Conservation (phyloP, 441 rosid genomes). For the Melastoma candidum region DNA sequence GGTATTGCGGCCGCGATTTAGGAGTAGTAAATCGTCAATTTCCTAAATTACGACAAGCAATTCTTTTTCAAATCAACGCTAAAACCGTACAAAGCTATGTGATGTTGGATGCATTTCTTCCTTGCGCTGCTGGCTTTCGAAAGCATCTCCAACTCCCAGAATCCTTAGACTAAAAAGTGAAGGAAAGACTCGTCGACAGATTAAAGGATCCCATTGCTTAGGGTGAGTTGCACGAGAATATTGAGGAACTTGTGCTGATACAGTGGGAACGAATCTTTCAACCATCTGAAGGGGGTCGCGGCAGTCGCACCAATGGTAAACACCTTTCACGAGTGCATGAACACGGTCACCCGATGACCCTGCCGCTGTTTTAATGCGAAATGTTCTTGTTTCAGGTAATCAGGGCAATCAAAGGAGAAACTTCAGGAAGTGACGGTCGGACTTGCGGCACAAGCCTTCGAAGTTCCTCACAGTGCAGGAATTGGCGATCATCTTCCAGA, state of each 20-base stretch:
- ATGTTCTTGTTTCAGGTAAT: conserved; percentile 42
- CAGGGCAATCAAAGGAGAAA: conserved; percentile 46
- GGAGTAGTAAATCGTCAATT: too few relatives aligned
- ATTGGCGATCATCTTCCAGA: conserved; percentile 28
- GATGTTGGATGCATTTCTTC: conserved; percentile 8
- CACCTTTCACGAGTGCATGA: neutral
- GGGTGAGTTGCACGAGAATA: conserved; percentile 72
- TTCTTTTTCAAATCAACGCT: too few relatives aligned
- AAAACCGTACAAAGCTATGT: too few relatives aligned
- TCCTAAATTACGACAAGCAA: too few relatives aligned
- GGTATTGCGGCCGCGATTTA: too few relatives aligned
- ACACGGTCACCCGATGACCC: neutral
- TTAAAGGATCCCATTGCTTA: conserved; percentile 40
- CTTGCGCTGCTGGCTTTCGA: conserved; percentile 76
- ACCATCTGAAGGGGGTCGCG: conserved; percentile 33
- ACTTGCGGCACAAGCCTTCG: conserved; percentile 57
- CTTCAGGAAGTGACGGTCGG: conserved; percentile 88
- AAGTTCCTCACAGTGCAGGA: conserved; percentile 49
- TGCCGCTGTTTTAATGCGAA: neutral
- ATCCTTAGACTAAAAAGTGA: conserved; percentile 42
- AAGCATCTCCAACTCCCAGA: conserved; percentile 54
- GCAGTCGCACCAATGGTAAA: conserved; percentile 69
- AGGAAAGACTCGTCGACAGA: conserved; percentile 41
- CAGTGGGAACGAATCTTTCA: conserved; percentile 38
- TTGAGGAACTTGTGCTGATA: conserved; percentile 58